These are phyloP conservation scores for Myriosclerotinia scirpicola DNA, from an alignment of 2,329 filamentous ascomycete species.

Conservation along the genomic window DNA sequence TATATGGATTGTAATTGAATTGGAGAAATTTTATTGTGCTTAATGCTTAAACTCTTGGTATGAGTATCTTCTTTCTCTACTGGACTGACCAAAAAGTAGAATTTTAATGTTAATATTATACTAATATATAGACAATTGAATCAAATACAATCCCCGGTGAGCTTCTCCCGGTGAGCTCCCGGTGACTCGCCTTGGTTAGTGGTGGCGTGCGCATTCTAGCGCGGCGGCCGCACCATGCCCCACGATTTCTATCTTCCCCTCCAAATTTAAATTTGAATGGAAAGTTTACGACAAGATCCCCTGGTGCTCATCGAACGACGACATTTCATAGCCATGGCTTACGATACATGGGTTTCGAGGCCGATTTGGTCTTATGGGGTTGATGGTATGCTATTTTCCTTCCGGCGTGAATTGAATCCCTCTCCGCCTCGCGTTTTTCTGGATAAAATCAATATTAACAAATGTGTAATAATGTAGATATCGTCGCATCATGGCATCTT, in stretches of 20 bases:
- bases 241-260: constrained; percentile 18
- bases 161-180: neutral
- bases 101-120: too few relatives aligned
- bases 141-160: neutral
- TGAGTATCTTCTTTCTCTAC: too few relatives aligned
- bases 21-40: too few relatives aligned
- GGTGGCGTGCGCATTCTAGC: constrained; percentile 5
- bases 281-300: neutral
- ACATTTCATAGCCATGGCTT: constrained; percentile 17
- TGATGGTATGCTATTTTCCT: constrained; percentile 26
- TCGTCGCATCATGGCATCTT: constrained; percentile 46
- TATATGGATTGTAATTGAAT: too few relatives aligned
- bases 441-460: neutral
- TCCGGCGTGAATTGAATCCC: neutral
- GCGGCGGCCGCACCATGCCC: constrained; percentile 15
- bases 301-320: neutral
- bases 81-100: too few relatives aligned
- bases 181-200: neutral
- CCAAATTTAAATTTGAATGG: constrained; percentile 17
- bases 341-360: constrained; percentile 25
- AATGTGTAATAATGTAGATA: constrained; percentile 29
- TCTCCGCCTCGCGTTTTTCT: too few relatives aligned
- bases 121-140: too few relatives aligned
- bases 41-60: too few relatives aligned
- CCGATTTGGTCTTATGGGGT: constrained; percentile 28